A percentile compares a stretch with the other conserved stretches of the same genome.
These are phyloP conservation scores for Penicillium subrubescens DNA, from an alignment of 495 filamentous ascomycete genomes.

Conservation along the genomic window DNA sequence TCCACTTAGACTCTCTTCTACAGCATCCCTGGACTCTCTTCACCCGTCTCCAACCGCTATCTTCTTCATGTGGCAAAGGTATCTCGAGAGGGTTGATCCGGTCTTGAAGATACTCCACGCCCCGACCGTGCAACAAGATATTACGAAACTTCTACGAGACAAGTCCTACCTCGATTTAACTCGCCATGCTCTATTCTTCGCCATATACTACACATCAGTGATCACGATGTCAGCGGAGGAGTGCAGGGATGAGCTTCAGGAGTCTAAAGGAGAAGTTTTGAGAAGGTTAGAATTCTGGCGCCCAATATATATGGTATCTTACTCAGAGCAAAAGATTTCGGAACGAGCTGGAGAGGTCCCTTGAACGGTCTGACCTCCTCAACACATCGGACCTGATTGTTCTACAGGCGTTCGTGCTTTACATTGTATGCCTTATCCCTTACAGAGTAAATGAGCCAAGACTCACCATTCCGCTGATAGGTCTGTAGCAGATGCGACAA, in stretches of 20 bases:
- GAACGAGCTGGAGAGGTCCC: conserved; percentile 58
- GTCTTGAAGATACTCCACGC: conserved; percentile 33
- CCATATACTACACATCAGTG: neutral
- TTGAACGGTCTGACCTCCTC: conserved; percentile 65
- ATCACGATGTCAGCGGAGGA: neutral
- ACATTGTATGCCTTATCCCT: conserved; percentile 40
- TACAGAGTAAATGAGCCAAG: neutral
- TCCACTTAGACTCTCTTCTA: neutral
- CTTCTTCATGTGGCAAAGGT: conserved; percentile 29
- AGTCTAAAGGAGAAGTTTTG: neutral
- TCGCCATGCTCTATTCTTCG: neutral
- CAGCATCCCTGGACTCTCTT: neutral
- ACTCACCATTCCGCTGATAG: conserved; percentile 11
- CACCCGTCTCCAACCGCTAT: conserved; percentile 11
- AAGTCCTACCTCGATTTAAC: neutral
- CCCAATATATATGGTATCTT: neutral
- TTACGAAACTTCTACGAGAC: conserved; percentile 13
- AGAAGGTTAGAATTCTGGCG: neutral
- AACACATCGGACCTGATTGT: conserved; percentile 65
- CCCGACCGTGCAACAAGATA: conserved; percentile 22
- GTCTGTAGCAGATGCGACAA: conserved; percentile 54
- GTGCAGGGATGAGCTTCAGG: neutral
- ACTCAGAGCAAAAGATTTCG: conserved; percentile 31
- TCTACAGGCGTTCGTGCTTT: conserved; percentile 72
- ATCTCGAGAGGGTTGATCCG: conserved; percentile 29